Conservation (phyloP, 2,329 filamentous ascomycete species). For the Xylariales sp. region DNA sequence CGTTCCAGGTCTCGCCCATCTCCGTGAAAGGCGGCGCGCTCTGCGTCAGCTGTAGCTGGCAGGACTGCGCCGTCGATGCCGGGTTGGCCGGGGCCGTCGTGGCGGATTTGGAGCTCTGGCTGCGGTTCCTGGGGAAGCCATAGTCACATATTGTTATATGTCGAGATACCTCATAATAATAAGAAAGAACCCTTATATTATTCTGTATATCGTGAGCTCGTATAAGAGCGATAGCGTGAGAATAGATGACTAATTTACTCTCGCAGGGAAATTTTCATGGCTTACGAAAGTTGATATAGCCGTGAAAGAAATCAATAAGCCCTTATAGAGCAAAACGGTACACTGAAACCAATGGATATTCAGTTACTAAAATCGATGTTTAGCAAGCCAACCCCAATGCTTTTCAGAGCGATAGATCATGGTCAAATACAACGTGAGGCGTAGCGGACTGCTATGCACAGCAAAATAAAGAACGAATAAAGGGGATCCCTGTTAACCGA, state of each 20-base stretch:
- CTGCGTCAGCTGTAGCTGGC: slow-evolving; percentile 42
- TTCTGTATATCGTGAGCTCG: neutral
- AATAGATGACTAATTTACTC: neutral
- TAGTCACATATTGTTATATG: slow-evolving; percentile 4
- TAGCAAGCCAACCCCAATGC: neutral
- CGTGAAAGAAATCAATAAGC: neutral
- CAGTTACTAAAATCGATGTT: neutral
- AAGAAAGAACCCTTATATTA: neutral
- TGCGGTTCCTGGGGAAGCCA: slow-evolving; percentile 28
- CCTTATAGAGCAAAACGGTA: neutral
- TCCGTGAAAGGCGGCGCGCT: slow-evolving; percentile 37
- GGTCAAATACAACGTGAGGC: neutral
- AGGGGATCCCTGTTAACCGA: neutral
- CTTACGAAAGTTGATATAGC: neutral
- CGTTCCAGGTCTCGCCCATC: slow-evolving; percentile 38
- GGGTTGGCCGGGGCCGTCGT: slow-evolving; percentile 39
- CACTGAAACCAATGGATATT: neutral
- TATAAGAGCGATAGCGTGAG: neutral
- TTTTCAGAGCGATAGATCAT: neutral
- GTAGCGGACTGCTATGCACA: neutral
- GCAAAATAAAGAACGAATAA: neutral
- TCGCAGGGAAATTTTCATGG: neutral
- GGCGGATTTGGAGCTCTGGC: slow-evolving; percentile 41
- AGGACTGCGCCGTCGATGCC: slow-evolving; percentile 42
- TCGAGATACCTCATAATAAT: neutral